These are phyloP conservation scores for Fragaria iinumae DNA, from an alignment of 306 rosid species.

Conservation along the genomic window DNA sequence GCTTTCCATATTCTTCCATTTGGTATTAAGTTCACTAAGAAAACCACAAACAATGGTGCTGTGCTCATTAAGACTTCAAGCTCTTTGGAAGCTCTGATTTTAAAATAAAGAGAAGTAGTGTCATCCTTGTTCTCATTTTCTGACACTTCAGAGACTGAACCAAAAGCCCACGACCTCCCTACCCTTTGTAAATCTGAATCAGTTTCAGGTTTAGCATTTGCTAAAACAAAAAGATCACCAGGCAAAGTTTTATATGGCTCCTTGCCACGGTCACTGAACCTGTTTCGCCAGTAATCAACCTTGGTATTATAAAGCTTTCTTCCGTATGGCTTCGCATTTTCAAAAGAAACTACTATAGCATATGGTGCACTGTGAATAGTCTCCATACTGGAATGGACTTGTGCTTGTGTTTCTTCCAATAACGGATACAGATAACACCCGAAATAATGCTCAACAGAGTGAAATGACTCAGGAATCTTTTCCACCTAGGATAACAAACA, in stretches of 20 bases:
- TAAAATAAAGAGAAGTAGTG: constrained; percentile 23
- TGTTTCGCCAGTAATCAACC: constrained; percentile 50
- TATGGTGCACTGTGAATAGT: constrained; percentile 42
- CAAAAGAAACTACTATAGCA: constrained; percentile 40
- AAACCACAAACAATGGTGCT: no score
- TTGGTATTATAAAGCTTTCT: constrained; percentile 28
- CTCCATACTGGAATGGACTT: constrained; percentile 50
- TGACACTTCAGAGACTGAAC: constrained; percentile 26
- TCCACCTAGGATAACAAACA: constrained; percentile 34
- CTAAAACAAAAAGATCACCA: constrained; percentile 61
- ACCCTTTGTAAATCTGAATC: constrained; percentile 43
- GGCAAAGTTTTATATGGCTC: no score
- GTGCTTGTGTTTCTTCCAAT: constrained; percentile 57
- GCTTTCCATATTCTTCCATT: no score
- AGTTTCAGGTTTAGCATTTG: constrained; percentile 52
- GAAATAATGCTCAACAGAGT: constrained; percentile 35
- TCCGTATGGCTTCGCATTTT: constrained; percentile 14
- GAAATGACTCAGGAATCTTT: constrained; percentile 36
- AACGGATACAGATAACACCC: constrained; percentile 40
- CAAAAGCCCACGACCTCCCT: constrained; percentile 53
- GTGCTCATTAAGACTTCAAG: no score
- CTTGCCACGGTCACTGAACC: constrained; percentile 41
- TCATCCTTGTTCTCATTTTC: constrained; percentile 20
- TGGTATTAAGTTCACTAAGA: no score
- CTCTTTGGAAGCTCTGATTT: constrained; percentile 22